These are phyloP conservation scores for Phaffia australis DNA, from an alignment of 768 basidiomycete species.

Conservation along the genomic window DNA sequence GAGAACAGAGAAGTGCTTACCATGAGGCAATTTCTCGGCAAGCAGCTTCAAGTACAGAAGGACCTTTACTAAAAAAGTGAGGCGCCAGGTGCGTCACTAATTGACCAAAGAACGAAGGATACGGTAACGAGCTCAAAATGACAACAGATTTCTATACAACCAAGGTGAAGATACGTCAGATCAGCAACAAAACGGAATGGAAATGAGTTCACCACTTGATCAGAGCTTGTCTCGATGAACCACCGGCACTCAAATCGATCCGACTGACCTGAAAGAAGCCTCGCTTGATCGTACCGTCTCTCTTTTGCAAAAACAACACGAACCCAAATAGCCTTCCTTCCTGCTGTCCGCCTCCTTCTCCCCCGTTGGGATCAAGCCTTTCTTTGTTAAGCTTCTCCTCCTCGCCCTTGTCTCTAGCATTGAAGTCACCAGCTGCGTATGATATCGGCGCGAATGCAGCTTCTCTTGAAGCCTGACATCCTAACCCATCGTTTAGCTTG, in stretches of 20 bases:
- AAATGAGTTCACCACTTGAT: not conserved
- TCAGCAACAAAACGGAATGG: no score
- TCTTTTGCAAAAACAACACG: constrained; percentile 23
- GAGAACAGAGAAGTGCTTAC: constrained; percentile 4
- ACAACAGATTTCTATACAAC: constrained; percentile 23
- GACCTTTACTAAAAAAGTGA: constrained; percentile 18
- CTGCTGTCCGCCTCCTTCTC: constrained; percentile 16
- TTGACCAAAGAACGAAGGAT: constrained; percentile 24
- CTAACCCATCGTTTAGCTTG: constrained; percentile 52
- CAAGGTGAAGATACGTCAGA: not conserved
- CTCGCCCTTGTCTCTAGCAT: constrained; percentile 1
- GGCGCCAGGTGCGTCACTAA: constrained; percentile 16
- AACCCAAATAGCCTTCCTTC: constrained; percentile 22
- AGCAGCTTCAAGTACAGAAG: constrained; percentile 13
- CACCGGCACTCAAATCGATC: no score
- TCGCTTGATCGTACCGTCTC: constrained; percentile 23
- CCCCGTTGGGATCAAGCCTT: constrained; percentile 14
- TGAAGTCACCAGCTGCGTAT: not conserved
- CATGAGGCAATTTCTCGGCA: constrained; percentile 20
- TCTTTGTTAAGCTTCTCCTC: not conserved
- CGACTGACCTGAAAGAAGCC: constrained; percentile 25
- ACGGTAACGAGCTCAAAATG: constrained; percentile 20
- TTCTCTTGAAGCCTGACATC: constrained; percentile 1
- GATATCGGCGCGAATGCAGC: not conserved
- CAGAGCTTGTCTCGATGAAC: not conserved